These are phyloP conservation scores for Poa pratensis DNA, from an alignment of 176 grass and related monocot species.

Conservation along the genomic window DNA sequence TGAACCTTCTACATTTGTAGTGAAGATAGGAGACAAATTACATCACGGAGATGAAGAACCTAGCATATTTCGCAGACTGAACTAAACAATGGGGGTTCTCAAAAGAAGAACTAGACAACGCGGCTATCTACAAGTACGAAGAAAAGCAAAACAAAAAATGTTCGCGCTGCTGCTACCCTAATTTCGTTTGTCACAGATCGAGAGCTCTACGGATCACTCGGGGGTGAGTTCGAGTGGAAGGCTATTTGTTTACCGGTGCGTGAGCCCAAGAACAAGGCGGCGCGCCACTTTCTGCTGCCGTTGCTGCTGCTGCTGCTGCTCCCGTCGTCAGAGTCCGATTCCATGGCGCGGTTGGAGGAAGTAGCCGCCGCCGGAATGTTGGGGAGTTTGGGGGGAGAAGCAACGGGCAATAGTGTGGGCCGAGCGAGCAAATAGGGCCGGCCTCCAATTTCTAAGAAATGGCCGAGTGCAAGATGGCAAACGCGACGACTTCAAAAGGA, in stretches of 20 bases:
- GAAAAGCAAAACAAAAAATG: not conserved
- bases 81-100: not conserved
- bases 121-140: not conserved
- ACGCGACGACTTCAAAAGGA: too few relatives aligned
- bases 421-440: not conserved
- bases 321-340: not conserved
- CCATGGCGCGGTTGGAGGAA: not conserved
- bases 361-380: slow-evolving; percentile 7
- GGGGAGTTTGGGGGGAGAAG: not conserved
- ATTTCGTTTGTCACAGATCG: not conserved
- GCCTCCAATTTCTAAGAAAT: not conserved
- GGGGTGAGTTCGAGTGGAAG: not conserved
- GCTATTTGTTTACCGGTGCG: not conserved
- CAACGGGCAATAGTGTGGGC: not conserved
- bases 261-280: not conserved
- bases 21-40: not conserved
- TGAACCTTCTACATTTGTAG: not conserved
- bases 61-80: not conserved
- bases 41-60: not conserved
- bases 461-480: not conserved
- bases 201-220: slow-evolving; percentile 7
- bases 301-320: not conserved
- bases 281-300: not conserved
- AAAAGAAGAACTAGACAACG: not conserved
- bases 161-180: not conserved